Conservation (phyloP, 139 green algal species). For the Picochlorum sp. region DNA sequence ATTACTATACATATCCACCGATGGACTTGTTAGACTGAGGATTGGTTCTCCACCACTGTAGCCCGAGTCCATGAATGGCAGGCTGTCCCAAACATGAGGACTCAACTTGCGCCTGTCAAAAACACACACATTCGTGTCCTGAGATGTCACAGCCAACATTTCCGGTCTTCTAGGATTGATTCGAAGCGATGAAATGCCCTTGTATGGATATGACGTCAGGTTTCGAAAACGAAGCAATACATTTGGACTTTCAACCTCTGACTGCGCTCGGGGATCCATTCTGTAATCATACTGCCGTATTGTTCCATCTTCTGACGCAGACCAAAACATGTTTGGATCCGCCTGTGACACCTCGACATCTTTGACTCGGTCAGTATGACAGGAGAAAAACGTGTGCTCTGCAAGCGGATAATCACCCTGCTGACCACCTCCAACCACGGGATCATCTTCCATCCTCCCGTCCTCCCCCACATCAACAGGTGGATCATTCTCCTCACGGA, state of each 20-base stretch:
- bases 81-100: background rate
- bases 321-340: conserved; percentile 82
- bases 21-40: too few species aligned
- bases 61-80: background rate
- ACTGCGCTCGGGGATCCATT: conserved; percentile 3
- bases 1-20: too few species aligned
- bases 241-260: background rate
- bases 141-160: conserved; percentile 60
- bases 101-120: conserved; percentile 63
- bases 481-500: too few species aligned
- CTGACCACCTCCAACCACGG: too few species aligned
- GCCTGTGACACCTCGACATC: conserved; percentile 61
- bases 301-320: conserved; percentile 65
- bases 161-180: conserved; percentile 60
- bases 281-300: conserved; percentile 73
- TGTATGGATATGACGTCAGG: background rate
- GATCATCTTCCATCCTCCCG: background rate
- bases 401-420: background rate
- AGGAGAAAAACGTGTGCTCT: conserved; percentile 11
- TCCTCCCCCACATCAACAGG: too few species aligned
- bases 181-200: conserved; percentile 25
- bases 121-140: conserved; percentile 54
- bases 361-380: conserved; percentile 69
- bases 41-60: too few species aligned
- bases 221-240: background rate